Base-by-base conservation (phyloP, 2,329 filamentous ascomycete species). In the Pyrenophora graminea region DNA sequence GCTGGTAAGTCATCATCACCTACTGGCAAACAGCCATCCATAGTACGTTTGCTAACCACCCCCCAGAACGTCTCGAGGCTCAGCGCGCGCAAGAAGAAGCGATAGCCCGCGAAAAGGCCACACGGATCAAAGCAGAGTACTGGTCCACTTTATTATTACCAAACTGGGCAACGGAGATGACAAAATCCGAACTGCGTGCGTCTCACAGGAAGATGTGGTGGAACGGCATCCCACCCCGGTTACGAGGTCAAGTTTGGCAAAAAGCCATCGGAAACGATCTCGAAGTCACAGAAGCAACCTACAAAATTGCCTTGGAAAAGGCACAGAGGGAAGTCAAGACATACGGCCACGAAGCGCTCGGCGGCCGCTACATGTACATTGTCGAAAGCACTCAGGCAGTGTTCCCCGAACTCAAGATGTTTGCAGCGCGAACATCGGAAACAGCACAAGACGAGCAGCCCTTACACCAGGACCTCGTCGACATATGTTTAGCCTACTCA, bases 91-190 rank as follows among this genome's bases (percentile, higher is more conserved):
- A 80, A 57, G 79, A 80, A 52, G 78, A 80, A 51, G 78, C 66
- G 7, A 79, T 60, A 74, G 80, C 63, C 3, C 76, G 79, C 36
- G 79, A 80, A 47, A 77, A 82, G 30, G 76, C 82, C 19, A 78
- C 83, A 53, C 72, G 68, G 48, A 73, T 73, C 43, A 74, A 79
- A 51, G 74, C 76, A 36, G 77, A 80, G 42, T 83, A 90, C 18
- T 94, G 90, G 90, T 88, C 92, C 62, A 81, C 86, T 21, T 84
- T 90, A 43, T 84, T 94, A 12, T 75, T 94, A 7, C 88, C 88
- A 0, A 85, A 90, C 44, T 94, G 89, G 89, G 82, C 84, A 40
- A 79, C 81, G 1, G 86, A 87, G n/a, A 80, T 90, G 33, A 79
- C 81, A 4, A 61, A 62, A 12, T 56, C 64, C 0, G 63, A 64